Evolutionary conservation across 805 yeast species (phyloP), one percentile per base, ranked within the genome.

Genomic region (Wickerhamiella sorbophila): DNA sequence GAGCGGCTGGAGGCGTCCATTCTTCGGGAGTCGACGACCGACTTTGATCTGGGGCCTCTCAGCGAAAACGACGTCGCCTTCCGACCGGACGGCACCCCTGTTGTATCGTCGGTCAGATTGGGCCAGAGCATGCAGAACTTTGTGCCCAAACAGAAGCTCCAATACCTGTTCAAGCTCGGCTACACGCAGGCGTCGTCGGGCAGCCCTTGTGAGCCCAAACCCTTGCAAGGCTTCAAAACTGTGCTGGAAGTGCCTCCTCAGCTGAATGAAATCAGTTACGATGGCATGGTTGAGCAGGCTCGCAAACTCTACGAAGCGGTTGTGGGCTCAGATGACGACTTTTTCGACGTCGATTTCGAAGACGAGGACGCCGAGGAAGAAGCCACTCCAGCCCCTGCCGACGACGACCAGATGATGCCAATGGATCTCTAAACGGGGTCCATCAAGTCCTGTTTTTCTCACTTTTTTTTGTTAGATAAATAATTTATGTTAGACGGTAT

Each of bases 291-390:
- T 16, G 76, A 87, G 2, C 91, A 85, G 46, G 85, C 87, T 5
- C 80, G 76, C 56, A 64, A 73, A 17, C 58, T 88, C 33, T 88
- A 84, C 58, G 77, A 74, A 46, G 68, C 71, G 43, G 77, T 88
- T 47, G 93, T 91, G 9, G 97, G 97, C 8, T 74, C 94, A 1
- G 91, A 82, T 57, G 96, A 88, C 53, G 97, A 88, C 61, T 91
- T 91, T 64, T 88, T 88, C 57, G 95, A 85, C 59, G 83, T 88
- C 33, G 97, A 88, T 61, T 88, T 88, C 56, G 96, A 88, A 61
- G 97, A 88, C 58, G 95, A 86, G 17, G 94, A 82, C 35, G 87
- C 77, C 29, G 71, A 66, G 24, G 66, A 62, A 40, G 65, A 60
- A 19, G 64, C 43, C 16, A 45, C 49, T 6, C 46, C 48, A 8